Evolutionary conservation across 495 filamentous ascomycete species (phyloP).

Genomic region (Aspergillus ellipticus): DNA sequence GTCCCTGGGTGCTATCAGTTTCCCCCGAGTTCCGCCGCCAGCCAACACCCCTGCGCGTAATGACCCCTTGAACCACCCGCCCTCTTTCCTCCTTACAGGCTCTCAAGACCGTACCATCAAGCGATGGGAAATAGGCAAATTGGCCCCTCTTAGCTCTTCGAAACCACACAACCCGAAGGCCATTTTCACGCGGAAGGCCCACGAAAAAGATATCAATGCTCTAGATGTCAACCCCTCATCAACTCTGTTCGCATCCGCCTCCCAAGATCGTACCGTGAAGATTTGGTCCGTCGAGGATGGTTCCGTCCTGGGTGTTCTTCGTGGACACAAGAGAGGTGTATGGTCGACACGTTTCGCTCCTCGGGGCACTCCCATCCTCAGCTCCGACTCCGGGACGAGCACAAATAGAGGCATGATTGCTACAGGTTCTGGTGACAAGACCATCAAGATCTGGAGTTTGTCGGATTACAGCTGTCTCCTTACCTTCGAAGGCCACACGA

Average conservation of each 20-base stretch:
- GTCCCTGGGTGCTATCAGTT: conserved; percentile 85
- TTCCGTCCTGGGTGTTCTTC: conserved; percentile 82
- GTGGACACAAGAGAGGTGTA: conserved; percentile 88
- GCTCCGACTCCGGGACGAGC: conserved; percentile 58
- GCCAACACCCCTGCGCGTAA: conserved; percentile 58
- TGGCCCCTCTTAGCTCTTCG: conserved; percentile 31
- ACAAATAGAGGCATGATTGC: conserved; percentile 68
- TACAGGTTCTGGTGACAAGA: conserved; percentile 92
- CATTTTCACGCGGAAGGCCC: conserved; percentile 81
- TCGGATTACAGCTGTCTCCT: conserved; percentile 88
- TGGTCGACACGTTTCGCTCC: conserved; percentile 93
- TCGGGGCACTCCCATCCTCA: conserved; percentile 67
- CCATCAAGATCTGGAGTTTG: conserved; percentile 91
- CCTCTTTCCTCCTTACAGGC: conserved; percentile 79
- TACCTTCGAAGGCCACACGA: conserved; percentile 94
- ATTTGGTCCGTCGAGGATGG: conserved; percentile 89
- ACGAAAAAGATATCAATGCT: conserved; percentile 99
- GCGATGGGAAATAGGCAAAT: conserved; percentile 69
- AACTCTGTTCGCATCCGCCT: conserved; percentile 84
- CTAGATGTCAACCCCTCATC: conserved; percentile 70
- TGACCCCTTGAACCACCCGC: conserved; percentile 73
- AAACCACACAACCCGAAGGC: conserved; percentile 50
- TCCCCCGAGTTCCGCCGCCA: conserved; percentile 65
- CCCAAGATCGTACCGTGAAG: conserved; percentile 93
- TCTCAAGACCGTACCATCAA: conserved; percentile 95